Base-by-base conservation (phyloP, 208 protist species). In the Leishmania amazonensis region DNA sequence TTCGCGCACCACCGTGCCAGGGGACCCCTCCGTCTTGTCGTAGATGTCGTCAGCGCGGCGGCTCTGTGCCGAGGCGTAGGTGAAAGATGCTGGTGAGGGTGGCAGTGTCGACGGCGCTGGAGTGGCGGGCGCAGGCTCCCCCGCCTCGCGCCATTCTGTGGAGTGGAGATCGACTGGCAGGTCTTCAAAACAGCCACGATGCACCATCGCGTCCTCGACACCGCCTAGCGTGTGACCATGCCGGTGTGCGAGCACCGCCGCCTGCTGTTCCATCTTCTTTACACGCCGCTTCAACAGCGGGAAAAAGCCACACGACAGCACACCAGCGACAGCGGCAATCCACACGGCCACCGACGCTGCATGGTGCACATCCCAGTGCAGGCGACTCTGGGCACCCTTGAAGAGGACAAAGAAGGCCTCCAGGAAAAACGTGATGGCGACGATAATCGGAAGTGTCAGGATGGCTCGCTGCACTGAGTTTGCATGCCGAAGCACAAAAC, bases 371-470 rank as follows among this genome's bases (percentile, higher is more conserved):
- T 58, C 71, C 93, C 93, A 95, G 75, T 95, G 81, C 42, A 95
- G 84, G 21, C 84, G 83, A 49, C 78, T 89, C 53, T 87, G 87
- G 11, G 90, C 93, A 17, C 91, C 93, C 84, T 95, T 96, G 79
- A 87, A 94, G 6, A 96, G 86, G 31, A 95, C 83, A 74, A 95
- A 96, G 88, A 96, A 95, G 64, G 87, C 65, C 88, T 96, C 91
- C 21, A 96, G 81, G 81, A 96, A 96, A 78, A 95, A 91, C 28
- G 91, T 85, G n/a, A 96, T 73, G 57, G 49, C 28, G 65, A 95
- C 88, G 79, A 95, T 90, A 45, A 96, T 58, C 2, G 91, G 91
- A 53, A 96, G 79, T 9, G 89, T 85, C 79, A 89, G 89, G 24
- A 91, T 85, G 11, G 91, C 91, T 17, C 87, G 86, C 53, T 85